These are phyloP conservation scores for Mycena crocata DNA, from an alignment of 768 basidiomycete genomes.

Conservation along the genomic window DNA sequence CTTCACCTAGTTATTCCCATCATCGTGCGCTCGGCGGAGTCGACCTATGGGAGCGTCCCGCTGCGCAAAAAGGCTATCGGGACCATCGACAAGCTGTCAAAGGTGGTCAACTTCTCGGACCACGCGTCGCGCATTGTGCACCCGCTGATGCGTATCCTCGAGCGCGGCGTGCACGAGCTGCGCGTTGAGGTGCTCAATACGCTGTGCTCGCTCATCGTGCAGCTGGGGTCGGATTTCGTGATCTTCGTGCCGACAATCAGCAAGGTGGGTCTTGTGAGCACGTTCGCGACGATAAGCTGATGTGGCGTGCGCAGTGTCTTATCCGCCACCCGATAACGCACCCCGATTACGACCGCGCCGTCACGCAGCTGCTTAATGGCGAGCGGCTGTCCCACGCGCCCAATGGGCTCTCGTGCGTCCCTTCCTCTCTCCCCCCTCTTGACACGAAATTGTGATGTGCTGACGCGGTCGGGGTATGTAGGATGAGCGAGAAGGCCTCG, in stretches of 20 bases:
- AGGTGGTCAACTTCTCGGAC: slow-evolving; percentile 96
- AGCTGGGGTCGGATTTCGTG: slow-evolving; percentile 96
- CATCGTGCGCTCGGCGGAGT: slow-evolving; percentile 91
- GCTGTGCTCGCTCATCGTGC: slow-evolving; percentile 89
- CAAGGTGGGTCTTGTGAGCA: slow-evolving; percentile 67
- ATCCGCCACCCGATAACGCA: slow-evolving; percentile 83
- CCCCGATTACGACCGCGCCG: slow-evolving; percentile 86
- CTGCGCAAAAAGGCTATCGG: slow-evolving; percentile 91
- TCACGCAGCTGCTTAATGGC: slow-evolving; percentile 89
- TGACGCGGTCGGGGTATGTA: slow-evolving; percentile 34
- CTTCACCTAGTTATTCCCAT: slow-evolving; percentile 96
- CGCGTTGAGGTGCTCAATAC: slow-evolving; percentile 92
- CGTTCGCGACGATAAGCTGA: background rate
- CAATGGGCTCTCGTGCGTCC: slow-evolving; percentile 70
- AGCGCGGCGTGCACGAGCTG: slow-evolving; percentile 78
- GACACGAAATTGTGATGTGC: too few relatives aligned
- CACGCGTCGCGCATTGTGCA: slow-evolving; percentile 98
- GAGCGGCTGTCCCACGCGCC: slow-evolving; percentile 91
- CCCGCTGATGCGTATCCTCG: slow-evolving; percentile 90
- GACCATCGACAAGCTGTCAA: slow-evolving; percentile 90
- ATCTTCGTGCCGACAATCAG: slow-evolving; percentile 98
- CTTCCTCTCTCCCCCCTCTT: slow-evolving; percentile 1
- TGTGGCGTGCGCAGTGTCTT: slow-evolving; percentile 67
- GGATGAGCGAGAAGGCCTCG: slow-evolving; percentile 69
- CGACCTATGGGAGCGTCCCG: slow-evolving; percentile 74